Base-by-base conservation (phyloP, 371 early-diverging fungal species). In the Mucor mucedo region DNA sequence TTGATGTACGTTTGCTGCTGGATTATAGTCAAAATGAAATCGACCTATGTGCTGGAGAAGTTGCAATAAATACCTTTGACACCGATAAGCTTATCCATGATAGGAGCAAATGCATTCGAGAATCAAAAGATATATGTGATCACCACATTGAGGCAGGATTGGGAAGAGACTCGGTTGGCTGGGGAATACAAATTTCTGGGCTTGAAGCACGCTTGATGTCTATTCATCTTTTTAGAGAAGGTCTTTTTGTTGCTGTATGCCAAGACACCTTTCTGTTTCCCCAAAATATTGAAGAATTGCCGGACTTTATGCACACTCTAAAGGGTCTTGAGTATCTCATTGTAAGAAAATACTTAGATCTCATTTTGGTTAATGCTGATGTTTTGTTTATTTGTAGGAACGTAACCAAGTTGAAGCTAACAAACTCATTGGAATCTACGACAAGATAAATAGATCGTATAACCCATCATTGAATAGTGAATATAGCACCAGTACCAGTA, bases 321-420 rank as follows among this genome's bases (percentile, higher is more conserved):
- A 56, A 56, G 41, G 56, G 56, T 45, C 57, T 52, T 52, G 52
- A 32, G 32, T 52, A 29, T 33, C 52, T 57, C 44, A 57, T 57
- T 57, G 33, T 57, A 44, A 45, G 57, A 45, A 55, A 57, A 45
- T 45, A 45, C 32, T 57, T 57, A 6, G 16, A 57, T 57, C 57
- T 57, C 45, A 45, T 57, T 57, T 57, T 57, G 27, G 45, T 11
- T 14, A 29, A 56, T 56, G 8, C 57, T 56, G 57, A 56, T 56
- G 44, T 57, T 45, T 45, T 57, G 45, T 57, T 57, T 57, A 28
- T 57, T 57, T 57, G n/a, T 57, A 57, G 57, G 32, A 32, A 57
- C 57, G 33, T 45, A 45, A 45, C 45, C 3, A 57, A 57, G 32
- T 3, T 42, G 57, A 45, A 57, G 57, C 47, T 57, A 30, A 2